phyloP scores from a whole-genome alignment of 257 asterid species.

The Cynanchum wilfordii region DNA sequence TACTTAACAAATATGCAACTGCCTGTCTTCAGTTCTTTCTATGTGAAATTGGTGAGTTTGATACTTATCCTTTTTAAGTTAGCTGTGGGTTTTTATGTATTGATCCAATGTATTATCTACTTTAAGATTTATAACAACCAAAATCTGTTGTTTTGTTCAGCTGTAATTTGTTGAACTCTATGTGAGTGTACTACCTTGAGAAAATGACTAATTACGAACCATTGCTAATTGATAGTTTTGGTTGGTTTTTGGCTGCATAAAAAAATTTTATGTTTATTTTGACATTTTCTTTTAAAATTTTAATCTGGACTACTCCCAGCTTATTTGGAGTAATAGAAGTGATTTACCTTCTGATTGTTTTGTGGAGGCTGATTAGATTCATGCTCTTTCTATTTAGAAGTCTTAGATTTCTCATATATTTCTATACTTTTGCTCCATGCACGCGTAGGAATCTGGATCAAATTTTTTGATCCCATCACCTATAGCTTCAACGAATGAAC shows the following conservation, averaged over 20 bases:
- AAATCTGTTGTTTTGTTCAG: not conserved
- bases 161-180: not conserved
- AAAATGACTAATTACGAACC: not conserved
- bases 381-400: not conserved
- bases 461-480: conserved; percentile 89
- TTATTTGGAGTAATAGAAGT: not conserved
- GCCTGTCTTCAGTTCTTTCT: no score
- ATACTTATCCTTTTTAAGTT: not conserved
- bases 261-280: not conserved
- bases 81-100: not conserved
- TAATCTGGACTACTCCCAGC: not conserved
- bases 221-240: not conserved
- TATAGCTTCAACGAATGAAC: conserved; percentile 86
- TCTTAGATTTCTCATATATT: not conserved
- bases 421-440: conserved; percentile 17
- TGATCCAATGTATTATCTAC: not conserved
- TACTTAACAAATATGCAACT: no score
- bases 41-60: not conserved
- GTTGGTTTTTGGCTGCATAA: not conserved
- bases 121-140: not conserved
- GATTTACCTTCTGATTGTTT: not conserved
- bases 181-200: not conserved
- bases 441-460: conserved; percentile 84
- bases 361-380: not conserved
- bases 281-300: not conserved